These are phyloP conservation scores for Ceratocystis colombiana DNA, from an alignment of 2,329 filamentous ascomycete species.

Conservation along the genomic window DNA sequence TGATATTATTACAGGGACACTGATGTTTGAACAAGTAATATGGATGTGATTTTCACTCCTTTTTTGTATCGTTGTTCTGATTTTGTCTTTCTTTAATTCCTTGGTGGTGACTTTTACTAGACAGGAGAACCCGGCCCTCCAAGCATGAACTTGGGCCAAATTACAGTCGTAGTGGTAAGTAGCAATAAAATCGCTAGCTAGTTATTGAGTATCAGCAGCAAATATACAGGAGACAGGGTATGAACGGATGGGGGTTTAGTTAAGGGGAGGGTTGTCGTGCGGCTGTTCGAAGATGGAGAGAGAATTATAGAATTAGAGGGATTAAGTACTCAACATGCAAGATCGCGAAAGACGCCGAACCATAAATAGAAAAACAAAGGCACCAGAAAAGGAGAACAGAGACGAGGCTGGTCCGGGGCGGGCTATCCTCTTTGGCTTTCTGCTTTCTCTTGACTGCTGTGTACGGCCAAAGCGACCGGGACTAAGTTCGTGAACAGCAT, in stretches of 20 bases:
- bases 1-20: slow-evolving; percentile 2
- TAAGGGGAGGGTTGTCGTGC: background rate
- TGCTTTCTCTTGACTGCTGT: background rate
- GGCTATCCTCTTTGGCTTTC: background rate
- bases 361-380: slow-evolving; percentile 1
- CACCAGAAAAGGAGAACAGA: background rate
- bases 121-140: slow-evolving; percentile 13
- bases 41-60: background rate
- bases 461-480: slow-evolving; percentile 1
- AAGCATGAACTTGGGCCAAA: slow-evolving; percentile 15
- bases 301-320: background rate
- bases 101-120: background rate
- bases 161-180: slow-evolving; percentile 6
- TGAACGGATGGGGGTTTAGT: background rate
- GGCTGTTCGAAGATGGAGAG: background rate
- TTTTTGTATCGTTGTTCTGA: background rate
- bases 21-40: background rate
- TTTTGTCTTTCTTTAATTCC: background rate
- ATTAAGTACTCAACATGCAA: background rate
- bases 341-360: background rate
- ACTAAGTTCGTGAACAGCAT: background rate
- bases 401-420: background rate
- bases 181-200: background rate
- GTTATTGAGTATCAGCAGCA: background rate
- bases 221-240: background rate